Conservation (phyloP, 202 grass and related monocot species). For the Schoenoplectus tabernaemontani region DNA sequence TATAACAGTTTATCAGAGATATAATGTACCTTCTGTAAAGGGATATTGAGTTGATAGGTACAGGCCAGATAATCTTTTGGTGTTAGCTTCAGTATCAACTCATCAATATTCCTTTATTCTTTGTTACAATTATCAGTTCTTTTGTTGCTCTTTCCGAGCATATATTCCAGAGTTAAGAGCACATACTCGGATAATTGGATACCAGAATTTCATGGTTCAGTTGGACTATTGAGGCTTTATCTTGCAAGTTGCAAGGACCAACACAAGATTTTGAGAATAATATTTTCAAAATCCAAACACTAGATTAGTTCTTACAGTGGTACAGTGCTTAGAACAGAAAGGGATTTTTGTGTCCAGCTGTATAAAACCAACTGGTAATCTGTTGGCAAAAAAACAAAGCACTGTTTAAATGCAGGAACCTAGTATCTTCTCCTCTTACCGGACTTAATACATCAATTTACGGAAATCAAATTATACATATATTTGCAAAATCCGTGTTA, state of each 20-base stretch:
- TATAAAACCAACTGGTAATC: no score
- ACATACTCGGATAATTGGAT: background rate
- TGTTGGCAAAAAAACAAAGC: background rate
- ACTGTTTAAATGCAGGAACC: background rate
- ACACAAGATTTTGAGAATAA: background rate
- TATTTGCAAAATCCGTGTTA: no score
- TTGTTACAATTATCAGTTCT: background rate
- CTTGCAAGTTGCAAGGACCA: background rate
- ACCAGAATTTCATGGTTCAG: background rate
- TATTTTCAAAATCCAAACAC: background rate
- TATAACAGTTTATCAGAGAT: conserved; percentile 17
- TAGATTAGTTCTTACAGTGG: background rate
- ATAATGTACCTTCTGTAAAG: conserved; percentile 24
- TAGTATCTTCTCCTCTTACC: background rate
- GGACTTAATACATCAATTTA: background rate
- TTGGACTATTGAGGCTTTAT: background rate
- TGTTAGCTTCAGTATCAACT: background rate
- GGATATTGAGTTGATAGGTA: conserved; percentile 13
- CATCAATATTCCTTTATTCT: background rate
- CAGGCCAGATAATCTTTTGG: background rate
- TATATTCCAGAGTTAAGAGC: background rate
- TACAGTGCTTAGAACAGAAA: background rate
- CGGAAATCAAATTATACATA: no score
- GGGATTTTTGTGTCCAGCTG: no score
- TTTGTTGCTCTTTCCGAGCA: background rate